Evolutionary conservation across 345 rosid species (phyloP), one percentile per base, ranked within the genome.

Genomic region (Anacardium occidentale): DNA sequence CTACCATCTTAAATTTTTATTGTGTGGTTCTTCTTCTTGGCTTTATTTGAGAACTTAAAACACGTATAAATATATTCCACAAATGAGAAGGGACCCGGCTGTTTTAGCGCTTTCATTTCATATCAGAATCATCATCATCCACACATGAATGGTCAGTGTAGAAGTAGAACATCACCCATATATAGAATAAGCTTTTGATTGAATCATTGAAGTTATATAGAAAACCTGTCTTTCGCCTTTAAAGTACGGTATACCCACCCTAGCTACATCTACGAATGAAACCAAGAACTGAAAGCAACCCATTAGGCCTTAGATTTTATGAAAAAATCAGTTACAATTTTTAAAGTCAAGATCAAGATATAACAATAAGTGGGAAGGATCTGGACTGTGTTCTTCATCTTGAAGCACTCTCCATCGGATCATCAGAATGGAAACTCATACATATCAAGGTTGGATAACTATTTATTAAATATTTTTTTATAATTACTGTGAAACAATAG

Each of bases 91-190:
- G 70, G 6, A n/a, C 58, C 70, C 47, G 15, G 57, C 6, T 15
- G 18, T 50, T 50, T 50, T 50, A 50, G 59, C 4, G 9, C 45
- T 37, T 34, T 2, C 15, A 50, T 66, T 26, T 26, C 42, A 18
- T 32, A 11, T 67, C 55, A 0, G 15, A 17, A 55, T 14, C 50
- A 47, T 29, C 55, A 40, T 54, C 29, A 17, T 8, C 24, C 63
- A 26, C 14, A 26, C 14, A 69, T 69, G 56, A 58, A 69, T 69
- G 55, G 73, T 69, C 73, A 57, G 18, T n/a, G 24, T 24, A 64
- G 24, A 47, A 64, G 37, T 45, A 14, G 25, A 57, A 56, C 17
- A 57, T 57, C 64, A 69, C 2, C 21, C 22, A 29, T 24, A 5
- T 21, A 37, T 11, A 7, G 2, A 2, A 21, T 55, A 14, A 5